Evolutionary conservation across 1,139 yeast species (phyloP).

Genomic region (Geotrichum carabidarum): DNA sequence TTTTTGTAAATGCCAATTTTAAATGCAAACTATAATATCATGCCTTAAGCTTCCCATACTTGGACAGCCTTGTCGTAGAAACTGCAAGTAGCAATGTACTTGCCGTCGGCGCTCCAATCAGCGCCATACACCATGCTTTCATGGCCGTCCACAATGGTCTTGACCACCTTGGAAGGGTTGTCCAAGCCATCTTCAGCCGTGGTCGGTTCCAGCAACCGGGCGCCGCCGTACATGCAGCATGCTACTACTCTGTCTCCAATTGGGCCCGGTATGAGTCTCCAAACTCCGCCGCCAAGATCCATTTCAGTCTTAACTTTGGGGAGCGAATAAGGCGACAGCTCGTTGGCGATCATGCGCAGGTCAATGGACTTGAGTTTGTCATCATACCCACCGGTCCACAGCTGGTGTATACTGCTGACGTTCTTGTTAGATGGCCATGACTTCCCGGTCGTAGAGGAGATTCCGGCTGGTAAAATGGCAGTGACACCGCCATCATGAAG

Average conservation of each 20-base stretch:
- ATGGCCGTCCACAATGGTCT: conserved; percentile 64
- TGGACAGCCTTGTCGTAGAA: conserved; percentile 79
- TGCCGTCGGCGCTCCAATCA: conserved; percentile 61
- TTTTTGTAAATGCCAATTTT: neutral
- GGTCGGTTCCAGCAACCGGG: conserved; percentile 49
- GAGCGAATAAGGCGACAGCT: conserved; percentile 42
- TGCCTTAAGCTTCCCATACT: conserved; percentile 41
- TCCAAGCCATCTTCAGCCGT: conserved; percentile 33
- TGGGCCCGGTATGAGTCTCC: conserved; percentile 76
- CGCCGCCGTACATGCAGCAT: conserved; percentile 97
- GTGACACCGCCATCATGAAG: conserved; percentile 87
- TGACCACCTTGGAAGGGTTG: conserved; percentile 41
- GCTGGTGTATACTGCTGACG: conserved; percentile 21
- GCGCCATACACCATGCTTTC: conserved; percentile 95
- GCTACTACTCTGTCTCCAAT: conserved; percentile 44
- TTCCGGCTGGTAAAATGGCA: conserved; percentile 51
- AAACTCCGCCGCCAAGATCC: conserved; percentile 87
- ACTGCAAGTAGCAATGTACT: conserved; percentile 67
- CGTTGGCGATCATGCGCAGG: conserved; percentile 49
- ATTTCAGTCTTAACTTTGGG: conserved; percentile 45
- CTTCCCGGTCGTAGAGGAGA: conserved; percentile 20
- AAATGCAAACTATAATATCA: neutral
- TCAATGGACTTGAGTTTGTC: conserved; percentile 70
- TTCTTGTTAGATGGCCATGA: conserved; percentile 26
- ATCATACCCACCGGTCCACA: conserved; percentile 93